Percentiles rank a stretch among this genome's conserved stretches.
phyloP scores from a whole-genome alignment of 148 eudicot genomes.

The Camellia granthamiana region DNA sequence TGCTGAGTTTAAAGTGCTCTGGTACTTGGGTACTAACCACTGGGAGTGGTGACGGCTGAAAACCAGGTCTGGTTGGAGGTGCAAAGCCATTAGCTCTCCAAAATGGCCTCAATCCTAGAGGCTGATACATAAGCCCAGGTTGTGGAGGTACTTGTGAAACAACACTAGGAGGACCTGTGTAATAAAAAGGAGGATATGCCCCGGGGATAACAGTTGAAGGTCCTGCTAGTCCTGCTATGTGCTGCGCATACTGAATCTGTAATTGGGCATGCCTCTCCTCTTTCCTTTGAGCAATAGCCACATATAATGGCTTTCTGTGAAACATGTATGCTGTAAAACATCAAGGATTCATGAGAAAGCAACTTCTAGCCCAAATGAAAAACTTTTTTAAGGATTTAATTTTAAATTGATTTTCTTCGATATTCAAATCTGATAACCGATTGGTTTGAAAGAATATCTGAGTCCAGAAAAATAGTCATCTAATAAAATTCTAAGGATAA shows the following conservation, averaged over 20 bases:
- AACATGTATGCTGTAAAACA: slow-evolving; percentile 49
- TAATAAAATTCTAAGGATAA: too few species aligned
- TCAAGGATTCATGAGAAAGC: neutral
- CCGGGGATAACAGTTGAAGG: slow-evolving; percentile 48
- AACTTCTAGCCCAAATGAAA: too few species aligned
- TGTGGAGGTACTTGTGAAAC: slow-evolving; percentile 44
- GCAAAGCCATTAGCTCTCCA: slow-evolving; percentile 57
- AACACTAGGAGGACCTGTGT: slow-evolving; percentile 44
- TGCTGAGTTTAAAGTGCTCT: neutral
- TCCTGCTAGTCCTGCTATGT: slow-evolving; percentile 46
- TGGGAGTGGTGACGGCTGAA: slow-evolving; percentile 43
- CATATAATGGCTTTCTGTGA: slow-evolving; percentile 68
- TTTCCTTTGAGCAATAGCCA: slow-evolving; percentile 82
- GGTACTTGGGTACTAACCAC: slow-evolving; percentile 33
- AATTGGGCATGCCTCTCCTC: slow-evolving; percentile 73
- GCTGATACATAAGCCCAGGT: slow-evolving; percentile 60
- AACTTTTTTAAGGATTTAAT: too few species aligned
- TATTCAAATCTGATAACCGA: too few species aligned
- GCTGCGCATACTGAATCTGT: slow-evolving; percentile 49
- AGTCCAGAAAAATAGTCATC: too few species aligned
- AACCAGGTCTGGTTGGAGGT: slow-evolving; percentile 34
- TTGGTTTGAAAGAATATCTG: too few species aligned
- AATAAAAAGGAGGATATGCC: slow-evolving; percentile 56
- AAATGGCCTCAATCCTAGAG: slow-evolving; percentile 51
- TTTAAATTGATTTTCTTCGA: too few species aligned